Evolutionary conservation across 2,329 filamentous ascomycete genomes (phyloP).

Genomic region (Phaeosphaeriaceae sp.): DNA sequence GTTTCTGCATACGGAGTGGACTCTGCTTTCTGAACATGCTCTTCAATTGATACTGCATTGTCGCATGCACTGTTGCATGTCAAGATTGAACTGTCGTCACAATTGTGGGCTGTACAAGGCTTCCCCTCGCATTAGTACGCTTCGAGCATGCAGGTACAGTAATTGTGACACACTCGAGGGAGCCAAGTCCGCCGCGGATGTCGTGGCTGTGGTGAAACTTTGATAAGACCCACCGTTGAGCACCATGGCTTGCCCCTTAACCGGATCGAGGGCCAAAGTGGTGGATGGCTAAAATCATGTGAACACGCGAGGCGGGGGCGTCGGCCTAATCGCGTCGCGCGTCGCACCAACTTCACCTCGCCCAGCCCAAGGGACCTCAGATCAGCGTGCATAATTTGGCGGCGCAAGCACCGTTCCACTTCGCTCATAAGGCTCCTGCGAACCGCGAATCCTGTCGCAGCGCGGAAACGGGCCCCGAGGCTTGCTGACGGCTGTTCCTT

Average conservation of each 20-base stretch:
- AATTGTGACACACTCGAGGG: not conserved
- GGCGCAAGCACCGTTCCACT: not conserved
- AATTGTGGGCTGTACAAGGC: not conserved
- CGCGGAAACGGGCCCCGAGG: not conserved
- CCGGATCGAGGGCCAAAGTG: not conserved
- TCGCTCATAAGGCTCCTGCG: not conserved
- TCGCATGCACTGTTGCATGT: not conserved
- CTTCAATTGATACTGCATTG: not conserved
- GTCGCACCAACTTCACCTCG: not conserved
- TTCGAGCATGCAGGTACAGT: not conserved
- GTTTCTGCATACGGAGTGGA: not conserved
- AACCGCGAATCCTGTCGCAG: constrained; percentile 1
- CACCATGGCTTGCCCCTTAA: not conserved
- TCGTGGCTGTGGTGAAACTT: constrained; percentile 1
- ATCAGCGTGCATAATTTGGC: constrained; percentile 1
- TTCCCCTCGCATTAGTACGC: not conserved
- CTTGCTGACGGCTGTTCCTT: not conserved
- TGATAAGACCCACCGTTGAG: not conserved
- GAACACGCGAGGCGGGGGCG: not conserved
- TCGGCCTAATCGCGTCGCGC: not conserved
- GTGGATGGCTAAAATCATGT: too few relatives aligned
- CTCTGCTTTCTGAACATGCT: not conserved
- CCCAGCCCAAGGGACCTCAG: not conserved
- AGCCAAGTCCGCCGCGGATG: not conserved
- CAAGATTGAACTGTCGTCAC: not conserved